Percentiles rank a stretch among this genome's conserved stretches.
These are phyloP conservation scores for Rosellinia necatrix DNA, from an alignment of 2,329 filamentous ascomycete species.

Conservation along the genomic window DNA sequence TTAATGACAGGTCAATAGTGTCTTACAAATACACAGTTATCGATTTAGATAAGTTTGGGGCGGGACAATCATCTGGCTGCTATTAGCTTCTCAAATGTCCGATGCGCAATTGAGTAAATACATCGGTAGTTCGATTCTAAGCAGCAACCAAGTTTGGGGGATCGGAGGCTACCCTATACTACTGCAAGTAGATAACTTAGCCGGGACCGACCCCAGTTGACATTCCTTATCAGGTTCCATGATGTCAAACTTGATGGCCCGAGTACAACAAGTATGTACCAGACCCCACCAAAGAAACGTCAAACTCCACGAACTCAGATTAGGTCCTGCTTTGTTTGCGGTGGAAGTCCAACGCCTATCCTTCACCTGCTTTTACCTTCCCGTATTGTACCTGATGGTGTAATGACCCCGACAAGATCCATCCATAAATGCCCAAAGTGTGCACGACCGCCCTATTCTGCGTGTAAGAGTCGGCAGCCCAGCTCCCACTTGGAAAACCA, in stretches of 20 bases:
- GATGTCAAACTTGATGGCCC: constrained; percentile 22
- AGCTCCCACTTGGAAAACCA: background rate
- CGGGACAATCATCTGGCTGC: too few species aligned
- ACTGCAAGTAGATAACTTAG: too few species aligned
- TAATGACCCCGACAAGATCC: background rate
- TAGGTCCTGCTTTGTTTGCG: background rate
- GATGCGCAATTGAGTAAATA: too few species aligned
- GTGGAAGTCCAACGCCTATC: too few species aligned
- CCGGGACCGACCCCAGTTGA: too few species aligned
- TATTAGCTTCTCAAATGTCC: too few species aligned
- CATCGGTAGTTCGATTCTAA: too few species aligned
- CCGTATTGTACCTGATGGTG: background rate
- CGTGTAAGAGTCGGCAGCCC: constrained; percentile 12
- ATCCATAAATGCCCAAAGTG: background rate
- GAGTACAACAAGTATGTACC: too few species aligned
- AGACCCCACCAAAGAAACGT: constrained; percentile 22
- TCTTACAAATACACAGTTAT: background rate
- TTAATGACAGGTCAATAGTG: background rate
- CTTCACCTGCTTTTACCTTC: background rate
- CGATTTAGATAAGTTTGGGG: background rate
- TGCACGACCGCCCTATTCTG: background rate
- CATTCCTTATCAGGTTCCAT: constrained; percentile 15
- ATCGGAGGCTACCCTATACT: too few species aligned
- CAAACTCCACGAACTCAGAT: background rate
- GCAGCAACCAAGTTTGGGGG: too few species aligned